Base-by-base conservation (phyloP, 2,329 filamentous ascomycete genomes). In the Fusarium hainanense region DNA sequence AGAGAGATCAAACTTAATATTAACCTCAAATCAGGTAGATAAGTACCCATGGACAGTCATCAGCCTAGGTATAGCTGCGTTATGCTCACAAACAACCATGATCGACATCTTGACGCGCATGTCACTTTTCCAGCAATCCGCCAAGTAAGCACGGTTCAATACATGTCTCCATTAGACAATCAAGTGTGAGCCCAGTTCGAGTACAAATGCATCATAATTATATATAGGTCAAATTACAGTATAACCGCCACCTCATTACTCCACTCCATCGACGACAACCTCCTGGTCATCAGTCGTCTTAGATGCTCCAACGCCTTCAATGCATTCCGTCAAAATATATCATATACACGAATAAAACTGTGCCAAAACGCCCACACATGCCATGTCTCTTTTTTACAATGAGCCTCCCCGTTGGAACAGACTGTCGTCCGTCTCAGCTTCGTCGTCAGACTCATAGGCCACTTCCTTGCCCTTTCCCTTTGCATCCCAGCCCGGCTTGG, bases 381-480 rank as follows among this genome's bases (percentile, higher is more conserved):
- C 46, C 49, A 49, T 52, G 44, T 34, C 42, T 21, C 37, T 23
- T 43, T 27, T 66, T 68, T 70, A 86, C 59, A 84, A 75, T 21
- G 85, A 86, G 68, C 82, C 84, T 43, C 82, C 82, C 63, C 76
- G 80, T 62, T 75, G 69, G 21, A 76, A 67, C 28, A 74, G 61
- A 44, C 69, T 75, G 18, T 76, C 75, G 30, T 75, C 76, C 18
- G 63, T 75, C 32, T 78, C 77, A 14, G 66, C 78, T 41, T 79
- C 79, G 20, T 79, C 79, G 18, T 80, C 79, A 14, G 77, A 78
- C 41, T 78, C 79, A 32, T 77, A 78, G 13, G 75, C 77, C 13
- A 83, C 75, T 54, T 82, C 82, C 71, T 86, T 87, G 3, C 82
- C 85, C 71, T 88, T 88, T 3, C 81, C 81, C 74, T 83, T 84